Conservation (phyloP, 176 grass and related monocot species). For the Triticum aestivum region DNA sequence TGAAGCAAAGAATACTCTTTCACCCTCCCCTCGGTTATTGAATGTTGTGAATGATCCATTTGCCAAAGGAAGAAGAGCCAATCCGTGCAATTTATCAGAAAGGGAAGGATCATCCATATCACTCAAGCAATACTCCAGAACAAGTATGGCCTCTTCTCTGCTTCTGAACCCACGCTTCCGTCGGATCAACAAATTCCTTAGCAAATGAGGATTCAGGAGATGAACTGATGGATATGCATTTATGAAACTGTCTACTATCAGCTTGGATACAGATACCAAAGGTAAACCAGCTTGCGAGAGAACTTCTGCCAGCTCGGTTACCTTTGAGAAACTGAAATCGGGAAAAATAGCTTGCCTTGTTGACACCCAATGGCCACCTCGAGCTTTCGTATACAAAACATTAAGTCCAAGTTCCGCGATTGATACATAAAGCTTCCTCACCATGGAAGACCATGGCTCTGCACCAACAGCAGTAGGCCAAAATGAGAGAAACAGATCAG, state of each 20-base stretch:
- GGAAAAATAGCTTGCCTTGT: slow-evolving; percentile 93
- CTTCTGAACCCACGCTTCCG: slow-evolving; percentile 70
- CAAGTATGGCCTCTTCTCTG: slow-evolving; percentile 78
- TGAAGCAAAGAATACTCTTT: slow-evolving; percentile 77
- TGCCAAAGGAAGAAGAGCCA: slow-evolving; percentile 84
- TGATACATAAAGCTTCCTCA: slow-evolving; percentile 70
- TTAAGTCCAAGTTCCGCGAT: slow-evolving; percentile 78
- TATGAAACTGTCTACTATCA: slow-evolving; percentile 74
- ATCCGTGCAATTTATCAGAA: slow-evolving; percentile 76
- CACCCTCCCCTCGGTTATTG: slow-evolving; percentile 71
- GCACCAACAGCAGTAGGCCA: slow-evolving; percentile 73
- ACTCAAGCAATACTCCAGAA: slow-evolving; percentile 88
- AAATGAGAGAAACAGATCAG: slow-evolving; percentile 81
- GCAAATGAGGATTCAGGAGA: slow-evolving; percentile 80
- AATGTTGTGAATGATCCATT: slow-evolving; percentile 85
- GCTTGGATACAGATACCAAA: slow-evolving; percentile 75
- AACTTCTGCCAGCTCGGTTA: slow-evolving; percentile 67
- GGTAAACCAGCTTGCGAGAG: slow-evolving; percentile 83
- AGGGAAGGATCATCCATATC: slow-evolving; percentile 58
- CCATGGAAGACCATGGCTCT: slow-evolving; percentile 94
- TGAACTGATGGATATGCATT: slow-evolving; percentile 73
- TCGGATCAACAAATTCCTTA: slow-evolving; percentile 87
- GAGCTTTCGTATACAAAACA: slow-evolving; percentile 86
- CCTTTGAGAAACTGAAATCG: slow-evolving; percentile 84
- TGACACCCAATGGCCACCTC: slow-evolving; percentile 93